These are phyloP conservation scores for Penicillium paradoxum DNA, from an alignment of 495 filamentous ascomycete genomes.

Conservation along the genomic window DNA sequence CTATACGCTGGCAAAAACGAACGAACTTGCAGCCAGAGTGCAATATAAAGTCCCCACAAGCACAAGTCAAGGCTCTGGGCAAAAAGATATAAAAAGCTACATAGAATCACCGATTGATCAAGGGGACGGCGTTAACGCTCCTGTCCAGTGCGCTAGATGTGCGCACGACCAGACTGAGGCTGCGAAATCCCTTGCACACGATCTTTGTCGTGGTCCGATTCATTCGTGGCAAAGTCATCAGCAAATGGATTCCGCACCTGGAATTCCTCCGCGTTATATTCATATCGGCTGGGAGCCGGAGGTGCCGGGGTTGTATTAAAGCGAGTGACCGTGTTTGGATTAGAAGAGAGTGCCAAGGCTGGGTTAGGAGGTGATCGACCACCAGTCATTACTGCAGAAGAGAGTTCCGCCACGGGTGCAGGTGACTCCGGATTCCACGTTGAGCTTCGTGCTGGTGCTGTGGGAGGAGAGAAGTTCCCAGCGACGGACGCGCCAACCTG, in stretches of 20 bases:
- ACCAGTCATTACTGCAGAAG: conserved; percentile 9
- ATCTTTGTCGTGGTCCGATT: conserved; percentile 13
- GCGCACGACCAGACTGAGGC: conserved; percentile 3
- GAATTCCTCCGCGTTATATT: conserved; percentile 43
- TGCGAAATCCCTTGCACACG: background rate
- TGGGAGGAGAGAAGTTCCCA: background rate
- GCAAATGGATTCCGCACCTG: conserved; percentile 46
- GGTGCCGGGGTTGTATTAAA: background rate
- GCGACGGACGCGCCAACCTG: conserved; percentile 14
- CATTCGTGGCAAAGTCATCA: conserved; percentile 28
- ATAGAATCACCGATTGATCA: background rate
- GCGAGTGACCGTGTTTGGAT: background rate
- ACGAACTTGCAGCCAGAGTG: background rate
- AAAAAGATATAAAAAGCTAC: background rate
- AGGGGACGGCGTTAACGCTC: conserved; percentile 4
- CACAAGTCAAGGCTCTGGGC: background rate
- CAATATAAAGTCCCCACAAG: background rate
- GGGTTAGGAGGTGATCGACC: conserved; percentile 5
- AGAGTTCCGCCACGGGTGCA: conserved; percentile 1
- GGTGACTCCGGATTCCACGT: conserved; percentile 3
- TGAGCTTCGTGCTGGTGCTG: background rate
- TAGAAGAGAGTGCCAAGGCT: background rate
- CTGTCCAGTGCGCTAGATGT: conserved; percentile 13
- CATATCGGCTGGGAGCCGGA: conserved; percentile 17
- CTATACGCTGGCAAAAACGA: background rate